Conservation (phyloP, 306 rosid genomes). For the Hippophae rhamnoides region DNA sequence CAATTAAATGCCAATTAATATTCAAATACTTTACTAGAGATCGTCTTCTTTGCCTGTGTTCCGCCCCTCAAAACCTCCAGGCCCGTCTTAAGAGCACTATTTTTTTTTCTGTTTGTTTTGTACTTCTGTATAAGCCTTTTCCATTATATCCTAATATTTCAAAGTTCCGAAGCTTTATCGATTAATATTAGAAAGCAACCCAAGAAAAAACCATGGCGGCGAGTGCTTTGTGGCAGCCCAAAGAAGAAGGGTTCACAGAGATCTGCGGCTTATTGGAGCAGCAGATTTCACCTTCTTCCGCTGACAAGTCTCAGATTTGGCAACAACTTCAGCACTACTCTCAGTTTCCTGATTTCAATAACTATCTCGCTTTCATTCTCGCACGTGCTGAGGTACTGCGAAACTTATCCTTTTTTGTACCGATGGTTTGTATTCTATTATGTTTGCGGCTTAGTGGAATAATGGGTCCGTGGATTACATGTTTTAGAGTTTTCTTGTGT, state of each 20-base stretch:
- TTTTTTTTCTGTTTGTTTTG: slow-evolving; percentile 4
- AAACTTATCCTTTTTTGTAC: neutral
- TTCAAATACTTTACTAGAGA: slow-evolving; percentile 1
- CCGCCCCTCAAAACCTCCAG: slow-evolving; percentile 14
- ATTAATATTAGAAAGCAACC: neutral
- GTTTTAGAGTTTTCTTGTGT: too few species aligned
- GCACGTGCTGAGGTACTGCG: slow-evolving; percentile 72
- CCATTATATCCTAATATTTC: neutral
- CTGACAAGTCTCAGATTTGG: slow-evolving; percentile 99
- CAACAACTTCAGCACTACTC: slow-evolving; percentile 84
- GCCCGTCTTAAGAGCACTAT: slow-evolving; percentile 3
- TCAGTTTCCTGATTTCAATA: slow-evolving; percentile 91
- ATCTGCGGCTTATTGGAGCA: slow-evolving; percentile 90
- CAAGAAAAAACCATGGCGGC: slow-evolving; percentile 39
- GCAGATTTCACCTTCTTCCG: slow-evolving; percentile 83
- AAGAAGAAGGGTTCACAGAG: slow-evolving; percentile 83
- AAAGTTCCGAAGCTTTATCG: neutral
- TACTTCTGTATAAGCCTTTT: slow-evolving; percentile 3
- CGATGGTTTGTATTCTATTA: neutral
- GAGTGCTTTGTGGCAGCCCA: slow-evolving; percentile 80
- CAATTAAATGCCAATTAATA: too few species aligned
- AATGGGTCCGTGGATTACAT: slow-evolving; percentile 11
- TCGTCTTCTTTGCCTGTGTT: slow-evolving; percentile 11
- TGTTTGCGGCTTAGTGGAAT: slow-evolving; percentile 3
- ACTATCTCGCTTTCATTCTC: slow-evolving; percentile 84